Conservation (phyloP, 129 eudicot species). For the Silybum marianum region DNA sequence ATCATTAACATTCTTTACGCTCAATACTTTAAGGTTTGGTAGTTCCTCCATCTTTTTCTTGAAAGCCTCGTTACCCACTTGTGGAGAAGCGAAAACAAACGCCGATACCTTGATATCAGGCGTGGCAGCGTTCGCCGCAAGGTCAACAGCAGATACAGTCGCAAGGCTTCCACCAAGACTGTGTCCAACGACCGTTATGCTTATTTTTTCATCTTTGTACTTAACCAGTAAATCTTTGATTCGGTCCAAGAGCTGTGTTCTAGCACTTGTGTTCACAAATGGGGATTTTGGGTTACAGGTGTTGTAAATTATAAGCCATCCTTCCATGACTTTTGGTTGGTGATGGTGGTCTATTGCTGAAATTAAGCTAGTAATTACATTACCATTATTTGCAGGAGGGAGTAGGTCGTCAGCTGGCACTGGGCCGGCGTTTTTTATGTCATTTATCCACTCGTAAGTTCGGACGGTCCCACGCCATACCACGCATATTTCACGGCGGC, state of each 20-base stretch:
- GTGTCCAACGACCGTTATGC: constrained; percentile 35
- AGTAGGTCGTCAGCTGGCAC: constrained; percentile 23
- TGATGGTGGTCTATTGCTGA: background rate
- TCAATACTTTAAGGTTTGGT: constrained; percentile 25
- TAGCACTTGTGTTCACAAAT: constrained; percentile 28
- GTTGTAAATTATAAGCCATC: constrained; percentile 33
- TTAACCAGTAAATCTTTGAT: constrained; percentile 10
- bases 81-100: constrained; percentile 20
- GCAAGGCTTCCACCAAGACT: constrained; percentile 40
- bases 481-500: constrained; percentile 53
- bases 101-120: constrained; percentile 23
- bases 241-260: constrained; percentile 20
- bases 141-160: constrained; percentile 30
- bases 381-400: background rate
- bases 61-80: constrained; percentile 34
- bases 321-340: constrained; percentile 25
- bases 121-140: constrained; percentile 17
- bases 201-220: constrained; percentile 27
- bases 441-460: constrained; percentile 44
- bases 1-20: constrained; percentile 23
- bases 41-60: constrained; percentile 22
- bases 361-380: background rate
- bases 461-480: constrained; percentile 58
- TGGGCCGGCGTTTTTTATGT: constrained; percentile 19
- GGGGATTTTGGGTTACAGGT: constrained; percentile 26